Evolutionary conservation across 768 basidiomycete species (phyloP).

Genomic region (Lactifluus volemus): DNA sequence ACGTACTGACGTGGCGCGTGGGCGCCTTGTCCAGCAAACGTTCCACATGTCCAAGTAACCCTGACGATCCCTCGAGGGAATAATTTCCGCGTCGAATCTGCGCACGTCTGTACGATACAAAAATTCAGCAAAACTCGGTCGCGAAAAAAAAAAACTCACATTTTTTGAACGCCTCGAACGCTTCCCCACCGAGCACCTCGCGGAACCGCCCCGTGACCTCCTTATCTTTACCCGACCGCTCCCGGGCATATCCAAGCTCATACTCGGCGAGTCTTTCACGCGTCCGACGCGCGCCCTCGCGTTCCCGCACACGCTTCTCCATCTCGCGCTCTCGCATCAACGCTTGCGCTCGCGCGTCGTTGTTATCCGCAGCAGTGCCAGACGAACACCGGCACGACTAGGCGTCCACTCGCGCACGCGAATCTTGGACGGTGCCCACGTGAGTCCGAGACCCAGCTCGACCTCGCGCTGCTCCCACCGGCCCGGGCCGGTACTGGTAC

Average conservation of each 20-base stretch:
- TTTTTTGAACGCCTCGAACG: slow-evolving; percentile 37
- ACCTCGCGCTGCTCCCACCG: slow-evolving; percentile 19
- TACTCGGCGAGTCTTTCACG: slow-evolving; percentile 22
- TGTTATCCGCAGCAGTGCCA: not conserved
- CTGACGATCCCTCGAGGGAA: slow-evolving; percentile 69
- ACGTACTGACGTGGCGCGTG: slow-evolving; percentile 32
- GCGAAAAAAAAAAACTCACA: slow-evolving; percentile 36
- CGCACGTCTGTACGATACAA: slow-evolving; percentile 46
- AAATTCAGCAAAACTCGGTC: not conserved
- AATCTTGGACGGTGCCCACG: slow-evolving; percentile 20
- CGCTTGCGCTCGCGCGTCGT: slow-evolving; percentile 16
- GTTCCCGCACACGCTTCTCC: slow-evolving; percentile 20
- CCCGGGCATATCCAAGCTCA: slow-evolving; percentile 19
- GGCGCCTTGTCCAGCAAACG: slow-evolving; percentile 43
- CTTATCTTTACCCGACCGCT: slow-evolving; percentile 10
- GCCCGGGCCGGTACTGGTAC: not conserved
- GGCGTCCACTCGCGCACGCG: slow-evolving; percentile 20
- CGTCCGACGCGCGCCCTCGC: slow-evolving; percentile 20
- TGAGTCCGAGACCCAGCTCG: slow-evolving; percentile 17
- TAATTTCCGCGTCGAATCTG: slow-evolving; percentile 64
- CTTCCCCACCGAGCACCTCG: slow-evolving; percentile 16
- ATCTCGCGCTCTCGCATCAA: slow-evolving; percentile 22
- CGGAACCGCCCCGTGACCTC: slow-evolving; percentile 18
- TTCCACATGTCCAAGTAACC: slow-evolving; percentile 58
- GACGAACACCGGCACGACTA: not conserved